Percentiles rank a stretch among this genome's conserved stretches.
These are phyloP conservation scores for Trichoderma lentiforme DNA, from an alignment of 2,329 filamentous ascomycete genomes.

Conservation along the genomic window DNA sequence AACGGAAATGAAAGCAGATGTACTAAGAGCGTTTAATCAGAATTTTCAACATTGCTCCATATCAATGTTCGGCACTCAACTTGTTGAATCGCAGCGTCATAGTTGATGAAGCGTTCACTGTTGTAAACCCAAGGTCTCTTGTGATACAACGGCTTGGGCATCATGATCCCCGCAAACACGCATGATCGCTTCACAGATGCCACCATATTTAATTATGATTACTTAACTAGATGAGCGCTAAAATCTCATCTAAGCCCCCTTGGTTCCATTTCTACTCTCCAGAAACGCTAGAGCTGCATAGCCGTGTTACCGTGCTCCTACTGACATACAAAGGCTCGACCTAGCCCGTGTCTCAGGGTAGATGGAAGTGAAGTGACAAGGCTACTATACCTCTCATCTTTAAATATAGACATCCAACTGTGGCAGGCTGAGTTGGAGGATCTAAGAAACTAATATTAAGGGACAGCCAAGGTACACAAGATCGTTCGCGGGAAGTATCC, in stretches of 20 bases:
- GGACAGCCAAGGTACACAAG: not conserved
- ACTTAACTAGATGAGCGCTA: not conserved
- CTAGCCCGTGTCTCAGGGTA: not conserved
- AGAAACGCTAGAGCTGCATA: not conserved
- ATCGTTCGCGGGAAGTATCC: not conserved
- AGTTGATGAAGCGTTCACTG: too few species aligned
- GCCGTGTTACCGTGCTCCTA: not conserved
- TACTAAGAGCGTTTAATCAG: not conserved
- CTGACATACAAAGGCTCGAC: not conserved
- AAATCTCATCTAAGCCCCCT: conserved; percentile 1
- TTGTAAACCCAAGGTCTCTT: not conserved
- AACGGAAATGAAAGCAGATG: not conserved
- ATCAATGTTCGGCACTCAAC: not conserved
- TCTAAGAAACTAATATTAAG: not conserved
- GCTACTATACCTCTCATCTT: not conserved
- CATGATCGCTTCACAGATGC: not conserved
- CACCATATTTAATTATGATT: not conserved
- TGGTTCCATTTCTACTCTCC: not conserved
- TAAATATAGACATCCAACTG: not conserved
- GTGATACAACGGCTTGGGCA: not conserved
- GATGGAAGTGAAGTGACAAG: not conserved
- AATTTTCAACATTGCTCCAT: not conserved
- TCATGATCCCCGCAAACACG: not conserved
- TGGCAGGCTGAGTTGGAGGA: too few species aligned
- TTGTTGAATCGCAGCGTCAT: not conserved